phyloP scores from a whole-genome alignment of 768 basidiomycete species.

The Arthromyces matolae region DNA sequence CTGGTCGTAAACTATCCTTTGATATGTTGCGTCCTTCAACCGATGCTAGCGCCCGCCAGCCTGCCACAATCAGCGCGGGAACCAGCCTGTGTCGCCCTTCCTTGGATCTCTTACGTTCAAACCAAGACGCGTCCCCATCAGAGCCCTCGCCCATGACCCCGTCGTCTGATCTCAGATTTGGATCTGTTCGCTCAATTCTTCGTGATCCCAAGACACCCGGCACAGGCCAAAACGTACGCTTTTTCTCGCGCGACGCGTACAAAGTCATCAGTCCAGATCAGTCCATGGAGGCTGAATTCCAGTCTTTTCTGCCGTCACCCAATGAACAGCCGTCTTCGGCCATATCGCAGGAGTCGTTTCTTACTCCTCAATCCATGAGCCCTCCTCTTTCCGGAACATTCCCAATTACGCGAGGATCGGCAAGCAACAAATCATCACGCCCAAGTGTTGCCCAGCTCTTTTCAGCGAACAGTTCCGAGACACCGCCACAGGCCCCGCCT shows the following conservation, averaged over 20 bases:
- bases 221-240: constrained; percentile 76
- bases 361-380: constrained; percentile 28
- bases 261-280: constrained; percentile 63
- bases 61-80: constrained; percentile 13
- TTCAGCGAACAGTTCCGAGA: constrained; percentile 29
- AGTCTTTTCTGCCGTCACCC: constrained; percentile 26
- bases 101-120: constrained; percentile 33
- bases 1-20: constrained; percentile 26
- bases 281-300: constrained; percentile 42
- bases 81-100: constrained; percentile 31
- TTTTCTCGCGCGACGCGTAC: constrained; percentile 69
- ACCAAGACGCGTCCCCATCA: constrained; percentile 19
- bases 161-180: constrained; percentile 33
- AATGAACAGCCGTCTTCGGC: constrained; percentile 19
- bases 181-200: constrained; percentile 69
- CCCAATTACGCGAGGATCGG: constrained; percentile 28
- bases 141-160: constrained; percentile 24
- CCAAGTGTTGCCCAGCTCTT: constrained; percentile 51
- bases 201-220: constrained; percentile 69
- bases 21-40: constrained; percentile 28
- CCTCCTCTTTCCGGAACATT: constrained; percentile 25
- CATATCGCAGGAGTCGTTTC: constrained; percentile 17
- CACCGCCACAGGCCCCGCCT: constrained; percentile 5
- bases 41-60: constrained; percentile 4
- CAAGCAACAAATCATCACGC: constrained; percentile 34